These are phyloP conservation scores for Ogataea minuta DNA, from an alignment of 805 yeast genomes.

Conservation along the genomic window DNA sequence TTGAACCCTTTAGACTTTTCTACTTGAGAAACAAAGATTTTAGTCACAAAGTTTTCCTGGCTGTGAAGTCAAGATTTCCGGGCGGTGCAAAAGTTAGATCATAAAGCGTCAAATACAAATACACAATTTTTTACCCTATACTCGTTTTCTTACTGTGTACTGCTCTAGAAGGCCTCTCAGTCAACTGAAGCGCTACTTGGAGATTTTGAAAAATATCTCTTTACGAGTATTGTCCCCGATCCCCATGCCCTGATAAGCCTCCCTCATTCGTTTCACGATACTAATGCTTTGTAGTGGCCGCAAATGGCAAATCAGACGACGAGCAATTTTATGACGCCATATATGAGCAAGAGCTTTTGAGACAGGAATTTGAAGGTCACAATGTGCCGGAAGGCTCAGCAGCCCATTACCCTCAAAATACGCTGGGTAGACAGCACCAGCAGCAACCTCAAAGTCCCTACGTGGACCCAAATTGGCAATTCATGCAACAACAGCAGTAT, in stretches of 20 bases:
- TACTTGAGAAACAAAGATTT: neutral
- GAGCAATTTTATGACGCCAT: slow-evolving; percentile 15
- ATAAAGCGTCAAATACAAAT: slow-evolving; percentile 10
- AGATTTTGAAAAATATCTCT: too few relatives aligned
- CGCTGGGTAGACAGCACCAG: slow-evolving; percentile 11
- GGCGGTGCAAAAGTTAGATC: slow-evolving; percentile 1
- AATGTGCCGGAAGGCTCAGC: slow-evolving; percentile 10
- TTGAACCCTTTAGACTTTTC: neutral
- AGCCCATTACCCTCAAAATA: slow-evolving; percentile 17
- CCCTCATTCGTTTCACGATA: slow-evolving; percentile 1
- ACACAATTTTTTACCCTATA: neutral
- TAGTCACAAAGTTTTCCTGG: neutral
- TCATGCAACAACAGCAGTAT: slow-evolving; percentile 16
- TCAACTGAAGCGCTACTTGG: neutral
- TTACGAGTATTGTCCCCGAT: slow-evolving; percentile 8
- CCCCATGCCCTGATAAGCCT: neutral
- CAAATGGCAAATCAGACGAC: slow-evolving; percentile 12
- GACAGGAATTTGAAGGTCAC: slow-evolving; percentile 8
- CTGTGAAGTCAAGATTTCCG: slow-evolving; percentile 4
- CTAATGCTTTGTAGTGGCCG: slow-evolving; percentile 17
- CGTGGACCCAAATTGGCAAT: slow-evolving; percentile 20
- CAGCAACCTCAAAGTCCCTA: slow-evolving; percentile 10
- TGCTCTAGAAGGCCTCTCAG: neutral
- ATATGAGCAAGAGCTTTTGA: slow-evolving; percentile 11
- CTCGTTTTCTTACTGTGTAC: neutral